A percentile compares a stretch with the other conserved stretches of the same genome.
Evolutionary conservation across 1,139 yeast genomes (phyloP).

Genomic region (Sugiyamaella pinicola): DNA sequence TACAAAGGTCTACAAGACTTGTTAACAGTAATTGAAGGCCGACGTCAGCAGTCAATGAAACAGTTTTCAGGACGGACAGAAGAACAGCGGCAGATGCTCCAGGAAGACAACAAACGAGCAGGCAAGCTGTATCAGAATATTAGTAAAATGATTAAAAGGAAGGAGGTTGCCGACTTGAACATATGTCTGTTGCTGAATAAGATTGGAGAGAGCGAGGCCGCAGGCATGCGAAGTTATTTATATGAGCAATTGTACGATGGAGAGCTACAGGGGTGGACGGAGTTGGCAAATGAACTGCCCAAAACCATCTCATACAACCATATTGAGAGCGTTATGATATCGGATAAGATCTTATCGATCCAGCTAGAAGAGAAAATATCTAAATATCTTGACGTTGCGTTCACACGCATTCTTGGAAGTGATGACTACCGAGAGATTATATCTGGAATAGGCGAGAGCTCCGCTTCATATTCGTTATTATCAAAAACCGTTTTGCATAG

Average conservation of each 20-base stretch:
- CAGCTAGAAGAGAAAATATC: slow-evolving; percentile 1
- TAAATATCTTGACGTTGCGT: slow-evolving; percentile 8
- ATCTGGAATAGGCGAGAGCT: neutral
- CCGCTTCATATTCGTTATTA: neutral
- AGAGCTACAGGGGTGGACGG: neutral
- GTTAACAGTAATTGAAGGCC: neutral
- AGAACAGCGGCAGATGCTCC: neutral
- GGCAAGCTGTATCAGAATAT: neutral
- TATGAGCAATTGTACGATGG: slow-evolving; percentile 3
- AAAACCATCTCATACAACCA: neutral
- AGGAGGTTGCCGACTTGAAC: neutral
- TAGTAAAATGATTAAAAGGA: neutral
- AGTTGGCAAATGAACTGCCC: neutral
- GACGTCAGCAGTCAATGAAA: neutral
- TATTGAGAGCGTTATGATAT: slow-evolving; percentile 3
- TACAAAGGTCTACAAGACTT: neutral
- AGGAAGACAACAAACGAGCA: neutral
- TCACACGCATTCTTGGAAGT: slow-evolving; percentile 1
- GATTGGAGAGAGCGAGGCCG: neutral
- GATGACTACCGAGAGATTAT: slow-evolving; percentile 6
- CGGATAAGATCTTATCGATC: neutral
- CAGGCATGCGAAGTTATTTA: neutral
- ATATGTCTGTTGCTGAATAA: neutral
- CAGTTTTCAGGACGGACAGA: neutral
- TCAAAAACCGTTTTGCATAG: slow-evolving; percentile 1